Evolutionary conservation across 2,329 filamentous ascomycete species (phyloP).

Genomic region (Trichoderma sp.): DNA sequence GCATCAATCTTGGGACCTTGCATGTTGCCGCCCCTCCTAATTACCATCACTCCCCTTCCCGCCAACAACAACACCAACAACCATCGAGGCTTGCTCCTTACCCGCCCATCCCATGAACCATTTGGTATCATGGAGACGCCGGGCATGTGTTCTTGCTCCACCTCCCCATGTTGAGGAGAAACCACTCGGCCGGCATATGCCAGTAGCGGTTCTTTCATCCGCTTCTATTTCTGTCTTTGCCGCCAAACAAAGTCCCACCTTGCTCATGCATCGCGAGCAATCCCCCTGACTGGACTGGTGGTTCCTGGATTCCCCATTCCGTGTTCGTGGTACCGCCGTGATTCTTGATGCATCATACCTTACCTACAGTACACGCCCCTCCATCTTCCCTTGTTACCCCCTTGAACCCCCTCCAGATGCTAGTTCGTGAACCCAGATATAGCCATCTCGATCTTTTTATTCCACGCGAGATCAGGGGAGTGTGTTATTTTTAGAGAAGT

Average conservation of each 20-base stretch:
- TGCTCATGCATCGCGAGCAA: background rate
- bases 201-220: background rate
- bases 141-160: background rate
- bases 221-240: slow-evolving; percentile 18
- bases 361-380: slow-evolving; percentile 9
- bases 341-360: background rate
- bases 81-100: background rate
- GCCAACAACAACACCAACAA: background rate
- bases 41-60: background rate
- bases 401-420: slow-evolving; percentile 2
- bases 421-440: slow-evolving; percentile 17
- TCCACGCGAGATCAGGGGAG: slow-evolving; percentile 14
- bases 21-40: background rate
- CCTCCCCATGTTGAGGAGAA: background rate
- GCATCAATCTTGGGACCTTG: background rate
- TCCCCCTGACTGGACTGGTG: background rate
- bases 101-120: background rate
- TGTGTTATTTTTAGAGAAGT: slow-evolving; percentile 21
- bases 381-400: background rate
- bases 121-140: background rate
- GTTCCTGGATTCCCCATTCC: slow-evolving; percentile 18
- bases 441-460: slow-evolving; percentile 17
- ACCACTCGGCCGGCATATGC: background rate
- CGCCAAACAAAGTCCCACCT: slow-evolving; percentile 2
- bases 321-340: slow-evolving; percentile 14